These are phyloP conservation scores for Pyrenophora tritici-repentis DNA, from an alignment of 2,329 filamentous ascomycete genomes.

Conservation along the genomic window DNA sequence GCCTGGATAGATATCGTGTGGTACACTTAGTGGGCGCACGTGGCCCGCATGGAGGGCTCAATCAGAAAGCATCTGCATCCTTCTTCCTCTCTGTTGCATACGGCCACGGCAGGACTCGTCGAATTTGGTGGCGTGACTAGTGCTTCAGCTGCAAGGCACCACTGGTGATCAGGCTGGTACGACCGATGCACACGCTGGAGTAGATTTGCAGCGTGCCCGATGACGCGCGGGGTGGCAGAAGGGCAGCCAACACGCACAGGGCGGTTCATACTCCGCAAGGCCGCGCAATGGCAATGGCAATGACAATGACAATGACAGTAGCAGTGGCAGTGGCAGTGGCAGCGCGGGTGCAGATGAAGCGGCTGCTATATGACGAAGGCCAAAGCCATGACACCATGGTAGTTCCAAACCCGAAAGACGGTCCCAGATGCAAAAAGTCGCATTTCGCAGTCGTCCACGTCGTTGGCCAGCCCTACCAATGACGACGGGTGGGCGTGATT, in stretches of 20 bases:
- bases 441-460: too few species aligned
- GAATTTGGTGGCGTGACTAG: too few species aligned
- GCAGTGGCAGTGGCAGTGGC: not conserved
- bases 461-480: not conserved
- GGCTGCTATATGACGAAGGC: too few species aligned
- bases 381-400: too few species aligned
- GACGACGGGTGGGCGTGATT: not conserved
- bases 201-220: conserved; percentile 6
- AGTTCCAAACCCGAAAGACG: too few species aligned
- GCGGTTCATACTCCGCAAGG: not conserved
- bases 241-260: not conserved
- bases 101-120: too few species aligned
- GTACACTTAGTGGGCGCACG: too few species aligned
- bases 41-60: not conserved
- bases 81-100: too few species aligned
- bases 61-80: too few species aligned
- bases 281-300: not conserved
- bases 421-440: too few species aligned
- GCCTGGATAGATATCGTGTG: too few species aligned
- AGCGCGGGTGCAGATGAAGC: too few species aligned
- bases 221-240: conserved; percentile 7
- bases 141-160: conserved; percentile 1
- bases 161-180: not conserved
- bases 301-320: not conserved
- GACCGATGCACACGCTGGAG: conserved; percentile 3